Evolutionary conservation across 2,329 filamentous ascomycete species (phyloP).

Genomic region (Pseudonectria foliicola): DNA sequence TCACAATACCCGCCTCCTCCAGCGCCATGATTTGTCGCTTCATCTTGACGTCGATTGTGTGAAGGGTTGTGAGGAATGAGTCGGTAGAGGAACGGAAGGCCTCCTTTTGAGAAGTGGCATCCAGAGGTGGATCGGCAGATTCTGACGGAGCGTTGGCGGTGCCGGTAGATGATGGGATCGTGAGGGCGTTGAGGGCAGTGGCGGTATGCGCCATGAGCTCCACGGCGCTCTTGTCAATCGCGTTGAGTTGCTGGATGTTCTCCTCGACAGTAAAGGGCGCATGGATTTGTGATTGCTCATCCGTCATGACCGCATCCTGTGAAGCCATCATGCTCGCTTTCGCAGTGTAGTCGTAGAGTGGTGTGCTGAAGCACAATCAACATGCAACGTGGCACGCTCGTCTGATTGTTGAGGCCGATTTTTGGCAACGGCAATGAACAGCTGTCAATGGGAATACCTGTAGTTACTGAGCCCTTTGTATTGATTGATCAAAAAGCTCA

Average conservation of each 20-base stretch:
- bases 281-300: slow-evolving; percentile 24
- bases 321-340: slow-evolving; percentile 21
- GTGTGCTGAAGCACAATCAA: no score
- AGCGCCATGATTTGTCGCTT: slow-evolving; percentile 63
- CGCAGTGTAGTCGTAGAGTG: neutral
- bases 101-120: slow-evolving; percentile 44
- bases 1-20: slow-evolving; percentile 73
- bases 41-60: slow-evolving; percentile 66
- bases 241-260: slow-evolving; percentile 72
- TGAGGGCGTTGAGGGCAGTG: slow-evolving; percentile 38
- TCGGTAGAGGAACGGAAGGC: slow-evolving; percentile 54
- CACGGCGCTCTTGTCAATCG: slow-evolving; percentile 59
- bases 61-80: slow-evolving; percentile 65
- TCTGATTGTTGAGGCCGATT: no score
- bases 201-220: slow-evolving; percentile 38
- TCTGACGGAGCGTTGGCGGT: slow-evolving; percentile 9
- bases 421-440: no score
- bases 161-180: slow-evolving; percentile 23
- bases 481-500: neutral
- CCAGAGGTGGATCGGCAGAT: slow-evolving; percentile 22
- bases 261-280: slow-evolving; percentile 65
- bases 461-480: neutral
- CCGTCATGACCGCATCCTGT: slow-evolving; percentile 25
- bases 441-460: no score
- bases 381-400: no score